Percentiles rank a stretch among this genome's conserved stretches.
Conservation (phyloP, 1,284 basidiomycete genomes). For the Apiotrichum gamsii region DNA sequence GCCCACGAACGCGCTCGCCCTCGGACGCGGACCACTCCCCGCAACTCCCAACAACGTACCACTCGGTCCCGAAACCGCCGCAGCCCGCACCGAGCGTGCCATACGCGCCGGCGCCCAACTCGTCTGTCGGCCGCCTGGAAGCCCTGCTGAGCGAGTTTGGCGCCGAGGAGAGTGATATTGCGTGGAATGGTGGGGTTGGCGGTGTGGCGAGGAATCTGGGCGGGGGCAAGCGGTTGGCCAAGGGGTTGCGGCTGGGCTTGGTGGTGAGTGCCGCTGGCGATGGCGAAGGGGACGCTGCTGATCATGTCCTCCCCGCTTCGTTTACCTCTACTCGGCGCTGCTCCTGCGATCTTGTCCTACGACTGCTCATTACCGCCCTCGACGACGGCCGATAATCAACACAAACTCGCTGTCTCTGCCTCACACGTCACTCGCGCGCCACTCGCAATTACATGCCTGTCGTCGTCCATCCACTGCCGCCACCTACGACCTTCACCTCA, state of each 20-base stretch:
- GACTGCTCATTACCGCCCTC: too few relatives aligned
- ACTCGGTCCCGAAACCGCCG: slow-evolving; percentile 17
- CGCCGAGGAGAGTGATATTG: slow-evolving; percentile 28
- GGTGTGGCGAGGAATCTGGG: slow-evolving; percentile 29
- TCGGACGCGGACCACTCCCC: background rate
- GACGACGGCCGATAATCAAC: too few relatives aligned
- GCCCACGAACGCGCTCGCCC: slow-evolving; percentile 11
- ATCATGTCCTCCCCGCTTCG: background rate
- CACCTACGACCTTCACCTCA: background rate
- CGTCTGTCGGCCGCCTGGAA: slow-evolving; percentile 29
- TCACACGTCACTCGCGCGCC: background rate
- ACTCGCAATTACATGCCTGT: too few relatives aligned
- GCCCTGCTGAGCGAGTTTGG: slow-evolving; percentile 28
- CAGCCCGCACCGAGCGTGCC: slow-evolving; percentile 10
- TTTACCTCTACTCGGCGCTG: background rate
- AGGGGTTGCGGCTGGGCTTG: slow-evolving; percentile 34
- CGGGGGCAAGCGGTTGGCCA: slow-evolving; percentile 29
- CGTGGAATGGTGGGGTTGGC: slow-evolving; percentile 38
- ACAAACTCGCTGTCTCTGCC: background rate
- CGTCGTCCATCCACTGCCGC: background rate
- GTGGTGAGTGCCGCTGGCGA: slow-evolving; percentile 28
- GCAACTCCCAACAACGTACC: slow-evolving; percentile 13
- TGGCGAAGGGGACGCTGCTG: background rate
- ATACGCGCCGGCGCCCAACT: background rate
- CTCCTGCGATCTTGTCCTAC: too few relatives aligned